These are phyloP conservation scores for Pseudogymnoascus sp. DNA, from an alignment of 2,329 filamentous ascomycete genomes.

Conservation along the genomic window DNA sequence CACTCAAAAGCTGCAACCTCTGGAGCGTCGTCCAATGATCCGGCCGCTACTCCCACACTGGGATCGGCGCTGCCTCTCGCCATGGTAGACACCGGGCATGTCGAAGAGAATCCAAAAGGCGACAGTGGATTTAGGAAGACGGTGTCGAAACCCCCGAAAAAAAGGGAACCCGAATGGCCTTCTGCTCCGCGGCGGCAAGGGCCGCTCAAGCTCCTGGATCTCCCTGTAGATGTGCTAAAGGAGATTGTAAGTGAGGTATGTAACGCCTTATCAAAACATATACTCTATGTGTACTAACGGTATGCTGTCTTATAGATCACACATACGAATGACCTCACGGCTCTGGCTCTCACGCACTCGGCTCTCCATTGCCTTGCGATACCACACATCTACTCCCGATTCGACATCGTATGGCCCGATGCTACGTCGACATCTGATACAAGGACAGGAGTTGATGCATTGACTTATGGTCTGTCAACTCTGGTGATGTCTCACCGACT, in stretches of 20 bases:
- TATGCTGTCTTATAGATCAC: slow-evolving; percentile 49
- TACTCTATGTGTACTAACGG: slow-evolving; percentile 7
- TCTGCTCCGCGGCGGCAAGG: slow-evolving; percentile 50
- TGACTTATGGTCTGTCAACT: slow-evolving; percentile 76
- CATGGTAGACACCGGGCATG: neutral
- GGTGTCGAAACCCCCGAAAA: slow-evolving; percentile 42
- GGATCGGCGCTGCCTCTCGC: neutral
- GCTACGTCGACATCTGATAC: slow-evolving; percentile 56
- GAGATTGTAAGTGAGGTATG: slow-evolving; percentile 71
- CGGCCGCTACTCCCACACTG: neutral
- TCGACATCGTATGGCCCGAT: slow-evolving; percentile 86
- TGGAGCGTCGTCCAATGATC: neutral
- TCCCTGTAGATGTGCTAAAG: slow-evolving; percentile 72
- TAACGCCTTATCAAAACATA: slow-evolving; percentile 17
- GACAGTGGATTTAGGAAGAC: slow-evolving; percentile 14
- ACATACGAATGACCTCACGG: slow-evolving; percentile 74
- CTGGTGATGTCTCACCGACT: slow-evolving; percentile 51
- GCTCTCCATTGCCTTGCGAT: slow-evolving; percentile 68
- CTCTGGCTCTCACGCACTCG: slow-evolving; percentile 71
- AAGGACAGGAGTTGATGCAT: slow-evolving; percentile 68
- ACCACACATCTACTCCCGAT: slow-evolving; percentile 75
- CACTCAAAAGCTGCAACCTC: neutral
- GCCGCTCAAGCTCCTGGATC: slow-evolving; percentile 61
- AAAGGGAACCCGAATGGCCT: slow-evolving; percentile 62
- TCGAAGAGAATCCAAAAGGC: neutral